Conservation (phyloP, 2,329 filamentous ascomycete genomes). For the Rutstroemia sydowiana region DNA sequence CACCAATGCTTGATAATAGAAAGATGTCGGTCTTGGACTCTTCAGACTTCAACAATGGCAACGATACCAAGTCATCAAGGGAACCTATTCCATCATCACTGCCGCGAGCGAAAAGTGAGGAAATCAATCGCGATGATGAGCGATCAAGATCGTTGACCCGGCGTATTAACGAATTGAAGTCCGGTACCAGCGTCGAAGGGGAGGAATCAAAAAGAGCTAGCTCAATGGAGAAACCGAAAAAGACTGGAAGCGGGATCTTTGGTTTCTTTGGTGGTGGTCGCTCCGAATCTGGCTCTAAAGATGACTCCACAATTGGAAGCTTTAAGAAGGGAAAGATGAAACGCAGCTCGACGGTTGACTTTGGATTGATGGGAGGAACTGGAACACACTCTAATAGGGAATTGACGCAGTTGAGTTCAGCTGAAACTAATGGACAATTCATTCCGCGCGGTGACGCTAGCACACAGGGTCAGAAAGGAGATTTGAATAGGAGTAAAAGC, state of each 20-base stretch:
- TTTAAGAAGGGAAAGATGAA: slow-evolving; percentile 28
- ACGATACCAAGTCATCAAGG: slow-evolving; percentile 31
- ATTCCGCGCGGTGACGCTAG: slow-evolving; percentile 17
- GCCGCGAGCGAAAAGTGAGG: slow-evolving; percentile 25
- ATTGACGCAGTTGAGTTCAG: slow-evolving; percentile 19
- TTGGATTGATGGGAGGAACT: slow-evolving; percentile 21
- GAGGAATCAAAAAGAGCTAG: slow-evolving; percentile 33
- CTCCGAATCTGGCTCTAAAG: slow-evolving; percentile 25
- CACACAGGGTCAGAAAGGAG: slow-evolving; percentile 16
- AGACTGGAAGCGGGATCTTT: slow-evolving; percentile 40
- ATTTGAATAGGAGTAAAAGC: slow-evolving; percentile 25
- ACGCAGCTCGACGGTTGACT: slow-evolving; percentile 24
- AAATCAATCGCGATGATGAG: slow-evolving; percentile 22
- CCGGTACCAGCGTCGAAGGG: slow-evolving; percentile 23
- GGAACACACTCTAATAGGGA: slow-evolving; percentile 21
- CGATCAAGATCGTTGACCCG: too few relatives aligned
- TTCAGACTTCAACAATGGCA: slow-evolving; percentile 27
- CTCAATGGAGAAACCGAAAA: slow-evolving; percentile 30
- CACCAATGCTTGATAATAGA: slow-evolving; percentile 13
- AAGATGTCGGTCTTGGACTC: slow-evolving; percentile 27
- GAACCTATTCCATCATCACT: slow-evolving; percentile 27
- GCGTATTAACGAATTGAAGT: slow-evolving; percentile 18
- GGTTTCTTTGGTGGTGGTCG: slow-evolving; percentile 32
- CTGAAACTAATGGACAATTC: slow-evolving; percentile 17
- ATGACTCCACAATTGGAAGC: slow-evolving; percentile 25